A percentile compares a stretch with the other conserved stretches of the same genome.
phyloP scores from a whole-genome alignment of 2,329 filamentous ascomycete genomes.

The Pestalotiopsis sp. region DNA sequence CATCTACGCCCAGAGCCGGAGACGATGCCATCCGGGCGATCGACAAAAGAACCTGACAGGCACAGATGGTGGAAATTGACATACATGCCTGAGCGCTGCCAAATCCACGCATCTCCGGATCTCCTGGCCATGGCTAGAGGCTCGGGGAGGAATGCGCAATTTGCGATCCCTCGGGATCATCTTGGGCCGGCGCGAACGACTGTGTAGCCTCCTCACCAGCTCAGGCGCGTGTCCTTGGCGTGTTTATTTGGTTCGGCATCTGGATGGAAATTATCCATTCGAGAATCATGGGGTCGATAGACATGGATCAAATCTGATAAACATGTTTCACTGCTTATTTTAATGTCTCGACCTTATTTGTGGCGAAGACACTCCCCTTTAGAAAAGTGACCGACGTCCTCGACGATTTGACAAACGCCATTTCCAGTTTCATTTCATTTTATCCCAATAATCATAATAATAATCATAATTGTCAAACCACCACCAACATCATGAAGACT shows the following conservation, averaged over 20 bases:
- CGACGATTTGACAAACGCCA: background rate
- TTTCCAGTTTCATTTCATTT: background rate
- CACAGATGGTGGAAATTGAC: background rate
- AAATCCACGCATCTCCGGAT: background rate
- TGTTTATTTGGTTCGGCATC: no score
- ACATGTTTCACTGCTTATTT: background rate
- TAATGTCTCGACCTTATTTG: background rate
- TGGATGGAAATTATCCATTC: no score
- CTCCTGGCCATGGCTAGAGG: background rate
- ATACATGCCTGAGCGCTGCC: background rate
- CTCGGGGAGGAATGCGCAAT: background rate
- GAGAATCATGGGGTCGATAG: no score
- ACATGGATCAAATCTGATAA: no score
- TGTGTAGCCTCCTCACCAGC: background rate
- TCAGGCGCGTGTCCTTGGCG: background rate
- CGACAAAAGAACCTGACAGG: background rate
- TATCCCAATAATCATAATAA: background rate
- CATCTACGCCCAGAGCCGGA: background rate
- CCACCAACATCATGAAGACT: background rate
- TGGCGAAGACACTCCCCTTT: background rate
- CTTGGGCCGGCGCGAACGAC: background rate
- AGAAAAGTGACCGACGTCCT: background rate
- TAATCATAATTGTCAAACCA: background rate
- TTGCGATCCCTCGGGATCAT: background rate
- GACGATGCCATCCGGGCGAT: background rate